A percentile compares a stretch with the other conserved stretches of the same genome.
Evolutionary conservation across 129 eudicot genomes (phyloP).

Genomic region (Centrapalus pauciflorus): DNA sequence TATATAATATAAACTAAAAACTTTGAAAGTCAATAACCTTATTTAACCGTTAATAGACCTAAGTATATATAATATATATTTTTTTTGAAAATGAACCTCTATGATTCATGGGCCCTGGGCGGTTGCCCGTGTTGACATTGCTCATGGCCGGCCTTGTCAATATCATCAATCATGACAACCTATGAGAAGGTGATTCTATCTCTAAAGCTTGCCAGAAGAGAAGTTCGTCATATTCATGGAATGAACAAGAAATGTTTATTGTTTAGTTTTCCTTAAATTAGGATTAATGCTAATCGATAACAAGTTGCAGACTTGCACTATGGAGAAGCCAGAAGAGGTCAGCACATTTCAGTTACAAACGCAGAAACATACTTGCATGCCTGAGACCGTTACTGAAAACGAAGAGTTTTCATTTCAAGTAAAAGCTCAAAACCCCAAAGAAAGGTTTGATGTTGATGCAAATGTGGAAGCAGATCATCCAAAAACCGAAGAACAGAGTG

Average conservation of each 20-base stretch:
- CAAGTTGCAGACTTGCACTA: conserved; percentile 15
- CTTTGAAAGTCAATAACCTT: too few relatives aligned
- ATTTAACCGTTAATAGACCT: too few relatives aligned
- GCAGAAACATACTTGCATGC: background rate
- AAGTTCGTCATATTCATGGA: conserved; percentile 7
- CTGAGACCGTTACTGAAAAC: background rate
- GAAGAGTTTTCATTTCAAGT: conserved; percentile 4
- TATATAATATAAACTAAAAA: too few relatives aligned
- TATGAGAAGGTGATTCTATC: background rate
- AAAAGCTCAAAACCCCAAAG: conserved; percentile 3
- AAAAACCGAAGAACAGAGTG: conserved; percentile 7
- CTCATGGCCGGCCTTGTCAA: too few relatives aligned
- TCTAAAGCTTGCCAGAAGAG: background rate
- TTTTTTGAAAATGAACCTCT: too few relatives aligned
- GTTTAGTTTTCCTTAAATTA: background rate
- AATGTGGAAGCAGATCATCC: conserved; percentile 8
- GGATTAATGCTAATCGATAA: conserved; percentile 1
- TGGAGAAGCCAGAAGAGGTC: background rate
- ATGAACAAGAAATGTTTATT: background rate
- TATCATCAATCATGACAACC: background rate
- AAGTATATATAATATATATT: too few relatives aligned
- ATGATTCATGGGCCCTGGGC: too few relatives aligned
- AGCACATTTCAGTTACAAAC: background rate
- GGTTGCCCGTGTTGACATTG: too few relatives aligned
- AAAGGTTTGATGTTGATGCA: background rate